Evolutionary conservation across 169 alveolate species (phyloP).

Genomic region (Cryptosporidium xiaoi): DNA sequence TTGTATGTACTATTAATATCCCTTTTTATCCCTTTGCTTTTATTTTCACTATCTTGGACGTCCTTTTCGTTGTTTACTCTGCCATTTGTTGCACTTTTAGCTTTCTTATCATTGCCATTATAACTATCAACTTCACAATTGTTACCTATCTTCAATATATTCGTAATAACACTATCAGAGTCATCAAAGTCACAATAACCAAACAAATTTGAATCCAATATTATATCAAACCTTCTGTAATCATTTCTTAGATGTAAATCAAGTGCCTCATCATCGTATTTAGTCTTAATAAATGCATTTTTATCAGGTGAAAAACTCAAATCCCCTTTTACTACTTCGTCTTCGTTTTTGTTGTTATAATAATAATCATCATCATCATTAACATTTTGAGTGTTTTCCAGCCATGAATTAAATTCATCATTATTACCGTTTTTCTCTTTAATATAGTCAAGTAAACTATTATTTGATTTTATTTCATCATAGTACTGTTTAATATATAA

Average conservation of each 20-base stretch:
- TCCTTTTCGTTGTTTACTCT: neutral
- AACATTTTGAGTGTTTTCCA: constrained; percentile 2
- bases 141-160: neutral
- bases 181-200: constrained; percentile 49
- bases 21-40: neutral
- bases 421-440: neutral
- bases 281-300: neutral
- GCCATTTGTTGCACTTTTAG: neutral
- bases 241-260: constrained; percentile 58
- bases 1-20: neutral
- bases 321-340: too few relatives aligned
- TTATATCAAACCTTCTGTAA: constrained; percentile 45
- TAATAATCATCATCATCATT: too few relatives aligned
- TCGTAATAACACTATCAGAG: constrained; percentile 9
- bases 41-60: neutral
- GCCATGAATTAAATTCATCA: constrained; percentile 7
- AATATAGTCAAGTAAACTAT: neutral
- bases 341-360: neutral
- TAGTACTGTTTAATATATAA: constrained; percentile 8
- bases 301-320: neutral
- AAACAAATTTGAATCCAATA: constrained; percentile 27
- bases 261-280: constrained; percentile 29
- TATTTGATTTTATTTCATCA: constrained; percentile 29
- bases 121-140: neutral
- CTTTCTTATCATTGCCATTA: neutral